Evolutionary conservation across 2,329 filamentous ascomycete genomes (phyloP), one percentile per base, ranked within the genome.

Genomic region (Nemania diffusa): DNA sequence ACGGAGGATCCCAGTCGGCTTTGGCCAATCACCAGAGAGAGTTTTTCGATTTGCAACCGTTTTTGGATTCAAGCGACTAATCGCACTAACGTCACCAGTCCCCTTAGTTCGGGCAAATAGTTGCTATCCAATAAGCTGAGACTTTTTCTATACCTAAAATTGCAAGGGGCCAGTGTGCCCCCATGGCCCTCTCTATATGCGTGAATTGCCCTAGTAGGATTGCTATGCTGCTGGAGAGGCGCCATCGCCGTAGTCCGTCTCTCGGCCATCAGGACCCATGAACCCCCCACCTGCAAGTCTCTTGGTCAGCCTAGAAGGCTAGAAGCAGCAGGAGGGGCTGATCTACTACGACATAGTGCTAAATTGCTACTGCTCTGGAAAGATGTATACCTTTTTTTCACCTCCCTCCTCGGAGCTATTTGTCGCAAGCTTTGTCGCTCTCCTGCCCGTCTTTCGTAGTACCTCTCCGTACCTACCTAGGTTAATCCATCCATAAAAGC

Each of bases 401-500:
- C 58, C 60, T 66, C 57, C 67, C 64, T 37, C 62, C 64, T 68
- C 67, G 67, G 67, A 70, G 59, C 57, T 62, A 68, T 44, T 44
- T 42, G 58, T 68, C 26, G 52, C 67, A 69, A 62, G 61, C 57
- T 59, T 64, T 64, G 50, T 65, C 37, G 34, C 67, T 64, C 73
- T 73, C 72, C 65, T 73, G 66, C 55, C 61, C 52, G 46, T 63
- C 56, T 61, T 58, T 56, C 13, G 34, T 57, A 29, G 46, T 51
- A 62, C 50, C n/a, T n/a, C n/a, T 42, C 57, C 63, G 34, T 63
- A 57, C 57, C 61, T 51, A 57, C 57, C 63, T 44, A 20, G 52
- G 56, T 60, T 59, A 46, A 51, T 58, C 52, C 64, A 72, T 70
- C 73, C 75, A 79, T 80, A 81, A 80, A 80, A 78, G 71, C 76